Percentiles rank a stretch among this genome's conserved stretches.
phyloP scores from a whole-genome alignment of 2,329 filamentous ascomycete genomes.

The Beauveria sp. region DNA sequence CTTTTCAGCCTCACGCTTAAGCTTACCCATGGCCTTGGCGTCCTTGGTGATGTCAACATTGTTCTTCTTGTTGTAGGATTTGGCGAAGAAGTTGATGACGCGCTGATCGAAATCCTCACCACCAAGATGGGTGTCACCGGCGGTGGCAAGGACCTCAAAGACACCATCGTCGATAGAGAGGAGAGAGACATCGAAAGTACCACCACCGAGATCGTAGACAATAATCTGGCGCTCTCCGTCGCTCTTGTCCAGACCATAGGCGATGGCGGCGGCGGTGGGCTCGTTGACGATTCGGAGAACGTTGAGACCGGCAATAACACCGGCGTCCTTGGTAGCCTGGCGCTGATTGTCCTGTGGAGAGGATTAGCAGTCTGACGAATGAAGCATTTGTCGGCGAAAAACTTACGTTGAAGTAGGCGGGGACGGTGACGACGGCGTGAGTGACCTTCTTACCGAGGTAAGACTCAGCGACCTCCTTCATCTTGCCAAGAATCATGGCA shows the following conservation, averaged over 20 bases:
- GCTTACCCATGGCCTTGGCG: conserved; percentile 95
- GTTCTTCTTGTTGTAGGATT: conserved; percentile 99
- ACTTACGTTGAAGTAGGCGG: conserved; percentile 83
- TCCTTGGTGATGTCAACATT: conserved; percentile 87
- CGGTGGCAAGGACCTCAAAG: conserved; percentile 89
- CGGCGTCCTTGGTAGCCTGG: conserved; percentile 94
- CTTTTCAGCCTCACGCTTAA: conserved; percentile 99
- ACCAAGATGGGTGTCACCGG: conserved; percentile 94
- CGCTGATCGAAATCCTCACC: conserved; percentile 99
- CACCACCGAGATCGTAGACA: conserved; percentile 89
- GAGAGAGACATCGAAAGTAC: conserved; percentile 91
- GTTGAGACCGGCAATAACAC: conserved; percentile 84
- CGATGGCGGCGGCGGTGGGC: conserved; percentile 89
- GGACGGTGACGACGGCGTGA: conserved; percentile 87
- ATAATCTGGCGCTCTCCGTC: conserved; percentile 80
- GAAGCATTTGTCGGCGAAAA: background rate
- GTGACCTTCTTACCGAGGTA: conserved; percentile 77
- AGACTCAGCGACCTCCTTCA: conserved; percentile 74
- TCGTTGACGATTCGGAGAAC: conserved; percentile 96
- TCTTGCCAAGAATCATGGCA: conserved; percentile 75
- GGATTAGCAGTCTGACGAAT: conserved; percentile 17
- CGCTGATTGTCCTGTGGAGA: conserved; percentile 68
- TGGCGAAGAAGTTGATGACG: conserved; percentile 91
- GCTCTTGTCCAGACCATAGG: conserved; percentile 86
- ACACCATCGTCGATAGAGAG: conserved; percentile 87